Evolutionary conservation across 495 filamentous ascomycete genomes (phyloP), one percentile per base, ranked within the genome.

Genomic region (Lepidopterella palustris): DNA sequence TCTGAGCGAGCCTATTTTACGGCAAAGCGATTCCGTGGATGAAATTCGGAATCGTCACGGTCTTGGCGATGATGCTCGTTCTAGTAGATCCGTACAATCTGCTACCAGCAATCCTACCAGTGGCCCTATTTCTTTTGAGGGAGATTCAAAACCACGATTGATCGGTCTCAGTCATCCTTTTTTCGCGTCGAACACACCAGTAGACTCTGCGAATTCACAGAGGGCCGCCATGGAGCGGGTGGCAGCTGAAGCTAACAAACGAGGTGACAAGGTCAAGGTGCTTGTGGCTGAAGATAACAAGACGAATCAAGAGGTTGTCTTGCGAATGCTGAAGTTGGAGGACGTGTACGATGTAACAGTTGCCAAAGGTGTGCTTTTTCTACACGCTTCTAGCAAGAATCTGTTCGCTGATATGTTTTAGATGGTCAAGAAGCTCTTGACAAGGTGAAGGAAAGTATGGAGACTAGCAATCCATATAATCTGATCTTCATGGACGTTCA

Each of bases 211-310:
- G 6, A 64, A 74, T 39, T 74, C 72, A 23, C 76, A 81, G 71
- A 40, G 81, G 65, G 62, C 80, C 67, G 76, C 79, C 29, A 80
- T 77, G 64, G 78, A 85, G 63, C 71, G 72, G 39, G 77, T 75
- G 28, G 70, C 74, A 20, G 74, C 72, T 26, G 71, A 73, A 50
- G 74, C 74, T 42, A 70, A 74, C 9, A 73, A 71, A 31, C 64
- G 76, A 5, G 81, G 78, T 1, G 79, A 80, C 24, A 89, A 84
- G 68, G 78, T 95, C 25, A 83, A 87, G 27, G 88, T 96, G 4
- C 75, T 97, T n/a, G 91, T 97, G 23, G 91, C 92, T 0, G 91
- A 97, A 68, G 91, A 97, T 74, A 97, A 97, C 68, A 84, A 84
- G 28, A 90, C 92, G n/a, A 97, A 97, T 68, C 88, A 95, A 66